Evolutionary conservation across 225 moss, liverwort and hornwort species (phyloP), one percentile per base, ranked within the genome.

Genomic region (Rhytidiadelphus loreus): DNA sequence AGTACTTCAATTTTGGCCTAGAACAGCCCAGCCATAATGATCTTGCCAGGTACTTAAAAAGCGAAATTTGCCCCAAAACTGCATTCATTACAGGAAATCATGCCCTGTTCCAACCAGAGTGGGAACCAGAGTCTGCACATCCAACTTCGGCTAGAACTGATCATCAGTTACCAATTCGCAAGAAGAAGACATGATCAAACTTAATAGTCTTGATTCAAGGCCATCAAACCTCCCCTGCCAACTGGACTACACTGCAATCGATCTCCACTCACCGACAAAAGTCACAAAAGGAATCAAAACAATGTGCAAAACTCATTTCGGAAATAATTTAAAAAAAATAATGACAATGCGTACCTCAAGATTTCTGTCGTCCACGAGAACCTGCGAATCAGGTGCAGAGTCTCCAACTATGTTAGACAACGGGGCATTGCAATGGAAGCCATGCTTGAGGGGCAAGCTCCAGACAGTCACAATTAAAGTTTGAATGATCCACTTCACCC

Each of bases 401-500:
- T 91, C 93, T 32, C 68, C 89, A 32, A 85, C 90, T 62, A n/a
- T n/a, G n/a, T n/a, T n/a, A 93, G 29, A 63, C 65, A 88, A 23
- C 53, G 86, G 1, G 92, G 92, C 71, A 90, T 89, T 9, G 80
- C 81, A 61, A 93, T 93, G 88, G 89, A 83, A 44, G 93, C 93
- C 93, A 93, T 92, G 74, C 59, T 58, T 59, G 13, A n/a, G 7
- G 28, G 0, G 16, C 64, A 77, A 55, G 18, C 35, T 55, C 55
- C 66, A 30, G 44, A 41, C 16, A 43, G 65, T 52, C 64, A 50
- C 82, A 6, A 52, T 52, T 52, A 16, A 65, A 83, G 37, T 63
- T 62, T 11, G 50, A 64, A 50, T 10, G 57, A 79, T 10, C 11
- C 25, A n/a, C 35, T 22, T n/a, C 16, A 4, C 9, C 7, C 20